phyloP scores from a whole-genome alignment of 2,329 filamentous ascomycete species.

The Colletotrichum kahawae region DNA sequence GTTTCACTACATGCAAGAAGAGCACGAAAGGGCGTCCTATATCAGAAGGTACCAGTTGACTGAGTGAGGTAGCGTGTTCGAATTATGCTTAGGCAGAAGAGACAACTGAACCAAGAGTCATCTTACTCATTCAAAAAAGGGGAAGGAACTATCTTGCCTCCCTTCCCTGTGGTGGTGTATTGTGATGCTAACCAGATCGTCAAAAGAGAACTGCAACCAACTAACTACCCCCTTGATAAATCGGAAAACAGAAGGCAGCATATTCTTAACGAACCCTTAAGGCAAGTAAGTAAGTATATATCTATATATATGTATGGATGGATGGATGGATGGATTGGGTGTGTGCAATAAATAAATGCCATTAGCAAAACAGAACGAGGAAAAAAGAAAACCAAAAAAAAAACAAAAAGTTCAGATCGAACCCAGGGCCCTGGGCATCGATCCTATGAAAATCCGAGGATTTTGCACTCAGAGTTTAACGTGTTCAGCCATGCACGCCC shows the following conservation, averaged over 20 bases:
- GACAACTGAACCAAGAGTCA: background rate
- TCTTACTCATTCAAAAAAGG: background rate
- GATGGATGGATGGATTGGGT: background rate
- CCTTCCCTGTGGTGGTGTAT: background rate
- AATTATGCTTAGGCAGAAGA: background rate
- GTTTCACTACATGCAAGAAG: background rate
- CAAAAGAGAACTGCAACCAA: background rate
- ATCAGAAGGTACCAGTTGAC: background rate
- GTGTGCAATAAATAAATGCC: background rate
- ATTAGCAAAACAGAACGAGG: no score
- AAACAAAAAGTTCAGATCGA: background rate
- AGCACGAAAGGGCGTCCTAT: background rate
- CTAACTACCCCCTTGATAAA: rapidly evolving
- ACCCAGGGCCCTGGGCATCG: background rate
- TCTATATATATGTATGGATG: no score
- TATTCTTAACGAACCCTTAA: background rate
- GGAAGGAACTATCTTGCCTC: background rate
- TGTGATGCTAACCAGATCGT: background rate
- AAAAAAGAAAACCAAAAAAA: background rate
- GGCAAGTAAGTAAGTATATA: no score
- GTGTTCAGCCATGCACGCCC: background rate
- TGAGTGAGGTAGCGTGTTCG: background rate
- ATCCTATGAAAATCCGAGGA: background rate
- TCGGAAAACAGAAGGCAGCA: background rate
- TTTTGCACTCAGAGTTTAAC: background rate